Evolutionary conservation across 306 rosid species (phyloP).

Genomic region (Cyclanthera cordifolia): DNA sequence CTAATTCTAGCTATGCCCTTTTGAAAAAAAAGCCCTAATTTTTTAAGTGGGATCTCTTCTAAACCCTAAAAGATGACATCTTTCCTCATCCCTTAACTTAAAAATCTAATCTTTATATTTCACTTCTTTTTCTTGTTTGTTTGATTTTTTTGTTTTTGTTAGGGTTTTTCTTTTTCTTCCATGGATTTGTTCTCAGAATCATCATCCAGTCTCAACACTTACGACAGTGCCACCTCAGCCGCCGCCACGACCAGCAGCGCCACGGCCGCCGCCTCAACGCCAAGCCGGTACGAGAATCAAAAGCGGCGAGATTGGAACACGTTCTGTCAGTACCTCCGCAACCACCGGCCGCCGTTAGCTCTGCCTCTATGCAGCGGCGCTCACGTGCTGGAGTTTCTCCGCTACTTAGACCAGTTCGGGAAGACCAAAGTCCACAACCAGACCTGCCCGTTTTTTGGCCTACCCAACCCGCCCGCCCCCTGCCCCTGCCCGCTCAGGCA

Average conservation of each 20-base stretch:
- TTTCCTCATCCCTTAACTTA: too few relatives aligned
- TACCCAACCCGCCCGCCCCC: conserved; percentile 71
- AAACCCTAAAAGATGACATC: too few relatives aligned
- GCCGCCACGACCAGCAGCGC: conserved; percentile 3
- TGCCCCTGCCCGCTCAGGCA: conserved; percentile 91
- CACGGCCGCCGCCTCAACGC: conserved; percentile 21
- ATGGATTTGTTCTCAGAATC: conserved; percentile 60
- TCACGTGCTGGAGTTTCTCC: conserved; percentile 79
- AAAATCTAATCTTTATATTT: too few relatives aligned
- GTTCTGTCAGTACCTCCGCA: conserved; percentile 75
- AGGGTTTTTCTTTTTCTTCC: not conserved
- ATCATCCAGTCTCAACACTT: conserved; percentile 17
- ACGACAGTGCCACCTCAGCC: conserved; percentile 10
- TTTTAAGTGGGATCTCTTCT: not conserved
- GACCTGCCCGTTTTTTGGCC: conserved; percentile 66
- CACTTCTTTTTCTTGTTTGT: not conserved
- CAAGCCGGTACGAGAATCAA: conserved; percentile 87
- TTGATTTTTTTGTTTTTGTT: not conserved
- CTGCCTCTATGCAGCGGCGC: conserved; percentile 53
- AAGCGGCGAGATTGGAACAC: conserved; percentile 95
- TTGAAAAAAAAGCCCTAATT: too few relatives aligned
- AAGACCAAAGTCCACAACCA: conserved; percentile 85
- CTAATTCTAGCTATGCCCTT: too few relatives aligned
- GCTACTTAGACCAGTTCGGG: conserved; percentile 82
- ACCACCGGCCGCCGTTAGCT: conserved; percentile 66